Evolutionary conservation across 345 rosid genomes (phyloP).

Genomic region (Lepidium aucheri): DNA sequence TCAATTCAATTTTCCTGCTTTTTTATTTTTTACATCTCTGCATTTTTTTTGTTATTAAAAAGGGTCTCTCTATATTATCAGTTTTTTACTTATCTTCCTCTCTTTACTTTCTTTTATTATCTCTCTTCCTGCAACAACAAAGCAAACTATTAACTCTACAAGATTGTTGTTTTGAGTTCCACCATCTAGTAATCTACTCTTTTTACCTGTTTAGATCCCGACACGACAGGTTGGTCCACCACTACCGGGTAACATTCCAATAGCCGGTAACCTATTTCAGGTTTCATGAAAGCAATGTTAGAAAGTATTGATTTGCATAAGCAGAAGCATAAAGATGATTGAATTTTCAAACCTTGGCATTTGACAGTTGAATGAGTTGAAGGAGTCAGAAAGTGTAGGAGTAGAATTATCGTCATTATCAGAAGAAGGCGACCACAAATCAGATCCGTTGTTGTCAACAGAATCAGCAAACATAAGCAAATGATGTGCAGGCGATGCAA

Average conservation of each 20-base stretch:
- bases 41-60: slow-evolving; percentile 15
- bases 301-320: not conserved
- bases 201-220: slow-evolving; percentile 54
- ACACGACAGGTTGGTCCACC: slow-evolving; percentile 84
- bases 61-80: slow-evolving; percentile 25
- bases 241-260: slow-evolving; percentile 63
- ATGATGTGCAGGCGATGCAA: slow-evolving; percentile 24
- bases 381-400: slow-evolving; percentile 29
- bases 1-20: slow-evolving; percentile 18
- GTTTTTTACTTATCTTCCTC: slow-evolving; percentile 15
- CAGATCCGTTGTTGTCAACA: slow-evolving; percentile 17
- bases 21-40: slow-evolving; percentile 23
- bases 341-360: slow-evolving; percentile 47
- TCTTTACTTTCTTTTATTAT: not conserved
- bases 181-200: not conserved
- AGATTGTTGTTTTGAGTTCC: not conserved
- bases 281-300: not conserved
- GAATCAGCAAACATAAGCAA: slow-evolving; percentile 31
- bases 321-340: not conserved
- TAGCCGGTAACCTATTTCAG: slow-evolving; percentile 30
- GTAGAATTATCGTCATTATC: slow-evolving; percentile 38
- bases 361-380: slow-evolving; percentile 65
- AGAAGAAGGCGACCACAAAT: slow-evolving; percentile 24
- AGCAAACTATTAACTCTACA: not conserved
- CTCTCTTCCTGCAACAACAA: slow-evolving; percentile 17